Percentiles rank a stretch among this genome's conserved stretches.
phyloP scores from a whole-genome alignment of 78 protist genomes.

The Chrysochromulina tobinii region DNA sequence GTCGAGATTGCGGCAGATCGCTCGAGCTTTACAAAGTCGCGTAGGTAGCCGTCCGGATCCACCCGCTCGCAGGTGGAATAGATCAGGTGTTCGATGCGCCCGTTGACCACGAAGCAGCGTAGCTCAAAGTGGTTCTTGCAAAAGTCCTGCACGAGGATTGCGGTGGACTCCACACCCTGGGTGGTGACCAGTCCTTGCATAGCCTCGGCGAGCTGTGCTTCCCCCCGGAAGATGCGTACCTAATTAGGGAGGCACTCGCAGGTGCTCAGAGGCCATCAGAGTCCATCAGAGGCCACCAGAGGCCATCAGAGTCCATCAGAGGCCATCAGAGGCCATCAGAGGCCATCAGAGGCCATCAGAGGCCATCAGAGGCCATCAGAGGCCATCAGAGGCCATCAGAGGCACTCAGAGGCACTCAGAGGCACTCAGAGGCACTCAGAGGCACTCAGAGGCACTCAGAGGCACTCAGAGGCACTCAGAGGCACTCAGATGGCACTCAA shows the following conservation, averaged over 20 bases:
- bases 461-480: too few species aligned
- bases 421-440: too few species aligned
- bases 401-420: too few species aligned
- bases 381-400: too few species aligned
- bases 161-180: not conserved
- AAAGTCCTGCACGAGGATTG: constrained; percentile 24
- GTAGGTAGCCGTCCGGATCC: not conserved
- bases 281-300: too few species aligned
- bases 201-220: not conserved
- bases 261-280: too few species aligned
- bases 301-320: too few species aligned
- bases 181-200: not conserved
- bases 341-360: too few species aligned
- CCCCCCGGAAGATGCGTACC: constrained; percentile 11
- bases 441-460: too few species aligned
- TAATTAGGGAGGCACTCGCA: not conserved
- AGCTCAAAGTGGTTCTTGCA: not conserved
- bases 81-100: not conserved
- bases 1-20: not conserved
- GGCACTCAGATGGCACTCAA: too few species aligned
- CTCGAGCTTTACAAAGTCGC: not conserved
- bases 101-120: constrained; percentile 2
- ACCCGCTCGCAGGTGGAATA: constrained; percentile 15
- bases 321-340: too few species aligned
- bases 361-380: too few species aligned